Conservation (phyloP, 2,329 filamentous ascomycete species). For the Massarina eburnea region DNA sequence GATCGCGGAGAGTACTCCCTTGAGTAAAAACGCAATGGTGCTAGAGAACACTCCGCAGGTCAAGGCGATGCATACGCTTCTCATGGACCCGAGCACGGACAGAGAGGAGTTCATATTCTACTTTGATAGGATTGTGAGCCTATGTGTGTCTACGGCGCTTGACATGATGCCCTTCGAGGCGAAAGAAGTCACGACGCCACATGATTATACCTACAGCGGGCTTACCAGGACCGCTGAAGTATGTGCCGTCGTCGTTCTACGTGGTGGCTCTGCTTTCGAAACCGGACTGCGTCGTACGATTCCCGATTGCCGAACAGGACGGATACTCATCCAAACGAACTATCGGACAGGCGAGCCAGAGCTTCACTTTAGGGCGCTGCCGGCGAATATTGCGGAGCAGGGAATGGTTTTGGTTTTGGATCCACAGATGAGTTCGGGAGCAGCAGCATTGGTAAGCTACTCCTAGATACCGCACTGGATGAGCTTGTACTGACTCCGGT, state of each 20-base stretch:
- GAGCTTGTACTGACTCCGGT: too few relatives aligned
- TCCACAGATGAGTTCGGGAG: constrained; percentile 92
- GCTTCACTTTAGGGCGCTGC: constrained; percentile 83
- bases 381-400: constrained; percentile 68
- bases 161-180: constrained; percentile 65
- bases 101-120: constrained; percentile 97
- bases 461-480: too few relatives aligned
- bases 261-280: constrained; percentile 87
- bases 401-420: constrained; percentile 85
- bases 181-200: constrained; percentile 68
- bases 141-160: constrained; percentile 71
- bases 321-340: constrained; percentile 88
- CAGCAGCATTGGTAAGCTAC: constrained; percentile 71
- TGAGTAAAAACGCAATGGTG: constrained; percentile 74
- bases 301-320: constrained; percentile 86
- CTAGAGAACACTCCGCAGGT: constrained; percentile 79
- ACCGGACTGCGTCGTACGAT: constrained; percentile 86
- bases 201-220: constrained; percentile 69
- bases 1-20: constrained; percentile 68
- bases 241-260: constrained; percentile 78
- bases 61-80: constrained; percentile 83
- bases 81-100: constrained; percentile 75
- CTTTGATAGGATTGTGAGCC: constrained; percentile 83
- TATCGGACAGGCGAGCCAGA: constrained; percentile 74
- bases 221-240: constrained; percentile 67